These are phyloP conservation scores for Lipomyces yamanashiensis DNA, from an alignment of 805 yeast species.

Conservation along the genomic window DNA sequence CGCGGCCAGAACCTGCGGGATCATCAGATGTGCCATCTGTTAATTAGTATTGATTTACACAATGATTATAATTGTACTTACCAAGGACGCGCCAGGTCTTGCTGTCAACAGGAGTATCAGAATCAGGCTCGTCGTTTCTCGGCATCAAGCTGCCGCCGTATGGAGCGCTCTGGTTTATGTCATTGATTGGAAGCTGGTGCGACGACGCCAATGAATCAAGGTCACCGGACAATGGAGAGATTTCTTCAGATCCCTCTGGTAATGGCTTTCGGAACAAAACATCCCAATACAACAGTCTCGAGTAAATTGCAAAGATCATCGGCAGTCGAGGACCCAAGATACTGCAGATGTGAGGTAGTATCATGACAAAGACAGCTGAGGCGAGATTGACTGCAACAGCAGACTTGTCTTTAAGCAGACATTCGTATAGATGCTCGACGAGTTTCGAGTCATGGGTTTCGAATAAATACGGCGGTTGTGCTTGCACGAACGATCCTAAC, in stretches of 20 bases:
- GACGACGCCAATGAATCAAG: too few species aligned
- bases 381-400: slow-evolving; percentile 49
- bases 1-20: slow-evolving; percentile 18
- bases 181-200: too few species aligned
- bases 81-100: slow-evolving; percentile 1
- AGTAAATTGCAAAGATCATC: slow-evolving; percentile 52
- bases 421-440: slow-evolving; percentile 48
- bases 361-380: slow-evolving; percentile 49
- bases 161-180: too few species aligned
- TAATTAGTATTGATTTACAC: background rate
- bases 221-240: background rate
- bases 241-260: background rate
- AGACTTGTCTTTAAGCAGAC: slow-evolving; percentile 51
- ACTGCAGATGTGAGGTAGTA: slow-evolving; percentile 54
- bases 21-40: slow-evolving; percentile 17
- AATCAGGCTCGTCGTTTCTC: too few species aligned
- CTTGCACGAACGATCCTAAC: slow-evolving; percentile 44
- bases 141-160: too few species aligned
- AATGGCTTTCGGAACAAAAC: slow-evolving; percentile 20
- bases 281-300: slow-evolving; percentile 52
- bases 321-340: slow-evolving; percentile 47
- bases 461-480: slow-evolving; percentile 43
- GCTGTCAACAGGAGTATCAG: too few species aligned
- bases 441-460: slow-evolving; percentile 48
- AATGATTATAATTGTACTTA: background rate